Evolutionary conservation across 2,329 filamentous ascomycete genomes (phyloP).

Genomic region (Sarocladium kiliense): DNA sequence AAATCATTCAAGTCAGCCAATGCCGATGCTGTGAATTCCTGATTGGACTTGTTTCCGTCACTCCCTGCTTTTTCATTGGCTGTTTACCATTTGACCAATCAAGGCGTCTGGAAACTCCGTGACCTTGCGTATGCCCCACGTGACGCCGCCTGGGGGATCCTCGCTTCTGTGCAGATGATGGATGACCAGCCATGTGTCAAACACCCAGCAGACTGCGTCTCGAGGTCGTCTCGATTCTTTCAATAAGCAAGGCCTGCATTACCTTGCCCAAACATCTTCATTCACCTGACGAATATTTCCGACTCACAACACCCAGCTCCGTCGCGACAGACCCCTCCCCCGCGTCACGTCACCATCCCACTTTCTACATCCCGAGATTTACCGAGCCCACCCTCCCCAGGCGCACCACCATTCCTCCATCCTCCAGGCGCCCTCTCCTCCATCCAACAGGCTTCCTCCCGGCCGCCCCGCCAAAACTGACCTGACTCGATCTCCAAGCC

Average conservation of each 20-base stretch:
- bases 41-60: not conserved
- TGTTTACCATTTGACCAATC: not conserved
- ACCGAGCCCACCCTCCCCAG: slow-evolving; percentile 5
- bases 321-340: not conserved
- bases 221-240: not conserved
- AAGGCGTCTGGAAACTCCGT: not conserved
- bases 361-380: not conserved
- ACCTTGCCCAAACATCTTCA: too few relatives aligned
- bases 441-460: not conserved
- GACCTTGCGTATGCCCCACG: slow-evolving; percentile 3
- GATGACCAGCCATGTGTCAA: not conserved
- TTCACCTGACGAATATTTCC: not conserved
- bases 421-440: not conserved
- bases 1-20: not conserved
- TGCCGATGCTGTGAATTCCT: not conserved
- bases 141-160: not conserved
- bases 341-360: slow-evolving; percentile 8
- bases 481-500: slow-evolving; percentile 7
- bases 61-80: not conserved
- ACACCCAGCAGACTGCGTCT: not conserved
- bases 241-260: not conserved
- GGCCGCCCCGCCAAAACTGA: slow-evolving; percentile 2
- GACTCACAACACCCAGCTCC: not conserved
- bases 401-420: not conserved
- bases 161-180: not conserved